These are phyloP conservation scores for Dimargaris cristalligena DNA, from an alignment of 192 early-diverging fungal genomes.

Conservation along the genomic window DNA sequence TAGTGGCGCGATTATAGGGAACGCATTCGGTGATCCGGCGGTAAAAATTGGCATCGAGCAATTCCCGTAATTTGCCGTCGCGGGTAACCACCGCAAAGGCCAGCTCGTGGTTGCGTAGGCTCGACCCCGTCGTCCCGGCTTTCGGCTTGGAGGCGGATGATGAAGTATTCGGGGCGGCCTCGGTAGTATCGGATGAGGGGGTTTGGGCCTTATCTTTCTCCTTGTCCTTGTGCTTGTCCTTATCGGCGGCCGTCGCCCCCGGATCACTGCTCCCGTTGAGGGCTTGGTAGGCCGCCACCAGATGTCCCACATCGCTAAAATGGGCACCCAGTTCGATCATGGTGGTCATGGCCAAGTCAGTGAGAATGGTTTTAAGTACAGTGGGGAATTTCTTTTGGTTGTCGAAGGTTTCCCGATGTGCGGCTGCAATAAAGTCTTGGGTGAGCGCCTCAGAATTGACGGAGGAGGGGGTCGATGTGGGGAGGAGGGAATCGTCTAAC, in stretches of 20 bases:
- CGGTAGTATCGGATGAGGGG: not conserved
- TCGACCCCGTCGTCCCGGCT: not conserved
- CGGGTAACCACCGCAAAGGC: not conserved
- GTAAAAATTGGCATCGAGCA: not conserved
- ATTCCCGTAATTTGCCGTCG: not conserved
- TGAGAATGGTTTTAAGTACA: not conserved
- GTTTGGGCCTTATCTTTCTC: not conserved
- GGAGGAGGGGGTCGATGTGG: not conserved
- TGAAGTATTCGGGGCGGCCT: not conserved
- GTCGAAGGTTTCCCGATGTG: not conserved
- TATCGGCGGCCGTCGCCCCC: not conserved
- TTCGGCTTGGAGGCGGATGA: no score
- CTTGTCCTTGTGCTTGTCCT: not conserved
- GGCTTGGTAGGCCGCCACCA: slow-evolving; percentile 1
- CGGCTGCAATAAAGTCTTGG: not conserved
- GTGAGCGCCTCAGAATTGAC: not conserved
- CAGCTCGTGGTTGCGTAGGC: not conserved
- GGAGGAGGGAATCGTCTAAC: not conserved
- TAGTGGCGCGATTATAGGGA: not conserved
- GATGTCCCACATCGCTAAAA: not conserved
- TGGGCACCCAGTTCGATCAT: not conserved
- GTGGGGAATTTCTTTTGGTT: slow-evolving; percentile 3
- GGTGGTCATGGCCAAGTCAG: not conserved
- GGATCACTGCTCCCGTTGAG: not conserved
- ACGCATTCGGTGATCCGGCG: not conserved